Conservation (phyloP, 768 basidiomycete species). For the Leucocoprinus birnbaumii region DNA sequence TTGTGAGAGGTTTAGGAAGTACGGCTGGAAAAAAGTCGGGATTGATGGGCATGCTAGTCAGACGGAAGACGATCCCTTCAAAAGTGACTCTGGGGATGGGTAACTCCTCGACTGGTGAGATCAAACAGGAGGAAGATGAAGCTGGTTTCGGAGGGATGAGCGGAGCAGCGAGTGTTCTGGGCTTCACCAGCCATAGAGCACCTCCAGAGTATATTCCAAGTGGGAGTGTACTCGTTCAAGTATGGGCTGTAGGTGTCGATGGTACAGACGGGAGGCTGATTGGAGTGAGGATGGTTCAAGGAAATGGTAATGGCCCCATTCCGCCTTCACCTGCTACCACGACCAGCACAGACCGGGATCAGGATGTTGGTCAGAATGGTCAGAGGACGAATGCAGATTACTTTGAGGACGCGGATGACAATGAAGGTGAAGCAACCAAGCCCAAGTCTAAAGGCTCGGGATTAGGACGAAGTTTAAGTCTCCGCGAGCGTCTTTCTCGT, state of each 20-base stretch:
- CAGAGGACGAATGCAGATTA: neutral
- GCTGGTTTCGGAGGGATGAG: constrained; percentile 15
- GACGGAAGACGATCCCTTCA: constrained; percentile 15
- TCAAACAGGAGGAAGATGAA: constrained; percentile 1
- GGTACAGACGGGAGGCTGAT: constrained; percentile 68
- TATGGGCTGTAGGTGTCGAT: constrained; percentile 88
- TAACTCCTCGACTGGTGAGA: neutral
- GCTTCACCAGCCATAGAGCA: constrained; percentile 66
- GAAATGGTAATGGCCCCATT: neutral
- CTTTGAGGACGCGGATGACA: constrained; percentile 3
- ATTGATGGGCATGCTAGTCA: constrained; percentile 15
- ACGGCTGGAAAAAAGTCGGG: constrained; percentile 11
- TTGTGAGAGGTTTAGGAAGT: constrained; percentile 54
- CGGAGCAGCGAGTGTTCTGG: constrained; percentile 34
- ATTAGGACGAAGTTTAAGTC: constrained; percentile 16
- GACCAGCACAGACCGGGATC: neutral
- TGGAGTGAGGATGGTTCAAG: constrained; percentile 34
- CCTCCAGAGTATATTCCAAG: constrained; percentile 75
- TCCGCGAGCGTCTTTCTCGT: constrained; percentile 12
- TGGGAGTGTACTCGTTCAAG: constrained; percentile 75
- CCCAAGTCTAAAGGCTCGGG: constrained; percentile 10
- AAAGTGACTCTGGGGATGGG: neutral
- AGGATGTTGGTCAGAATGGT: constrained; percentile 8
- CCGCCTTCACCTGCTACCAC: neutral
- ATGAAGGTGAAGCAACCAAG: constrained; percentile 2